Evolutionary conservation across 805 yeast species (phyloP).

Genomic region (Ogataea populi-albae): DNA sequence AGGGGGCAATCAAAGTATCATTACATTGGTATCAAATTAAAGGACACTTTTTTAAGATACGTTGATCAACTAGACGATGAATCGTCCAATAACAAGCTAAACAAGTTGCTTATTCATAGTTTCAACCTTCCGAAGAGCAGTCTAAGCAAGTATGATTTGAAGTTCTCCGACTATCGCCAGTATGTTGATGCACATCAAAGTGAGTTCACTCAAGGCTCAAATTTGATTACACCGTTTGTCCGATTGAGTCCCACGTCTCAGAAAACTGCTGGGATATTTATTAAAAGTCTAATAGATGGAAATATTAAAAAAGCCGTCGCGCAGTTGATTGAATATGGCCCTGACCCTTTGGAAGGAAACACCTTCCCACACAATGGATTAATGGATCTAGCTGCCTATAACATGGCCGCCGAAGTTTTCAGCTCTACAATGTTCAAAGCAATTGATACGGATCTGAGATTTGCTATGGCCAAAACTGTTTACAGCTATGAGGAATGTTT

Average conservation of each 20-base stretch:
- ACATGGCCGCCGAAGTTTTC: conserved; percentile 7
- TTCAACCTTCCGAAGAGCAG: conserved; percentile 7
- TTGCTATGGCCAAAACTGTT: conserved; percentile 3
- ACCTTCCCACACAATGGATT: background rate
- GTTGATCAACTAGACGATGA: conserved; percentile 13
- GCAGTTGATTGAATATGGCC: conserved; percentile 3
- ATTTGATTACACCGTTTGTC: conserved; percentile 1
- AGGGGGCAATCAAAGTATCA: conserved; percentile 80
- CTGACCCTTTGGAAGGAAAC: background rate
- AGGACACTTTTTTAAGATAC: conserved; percentile 9
- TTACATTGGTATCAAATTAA: conserved; percentile 61
- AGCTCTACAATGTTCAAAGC: conserved; percentile 5
- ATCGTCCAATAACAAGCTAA: conserved; percentile 13
- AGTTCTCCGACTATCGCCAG: conserved; percentile 7
- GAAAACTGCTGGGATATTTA: conserved; percentile 2
- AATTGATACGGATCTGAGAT: conserved; percentile 3
- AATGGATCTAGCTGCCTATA: conserved; percentile 4
- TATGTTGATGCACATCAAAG: conserved; percentile 2
- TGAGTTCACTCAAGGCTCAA: background rate
- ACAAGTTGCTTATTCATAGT: conserved; percentile 9
- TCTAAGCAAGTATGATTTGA: conserved; percentile 5
- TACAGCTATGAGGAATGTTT: conserved; percentile 4
- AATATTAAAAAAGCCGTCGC: conserved; percentile 4
- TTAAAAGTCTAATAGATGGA: conserved; percentile 5
- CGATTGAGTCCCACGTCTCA: conserved; percentile 7